Conservation (phyloP, 441 rosid genomes). For the Iberis amara region DNA sequence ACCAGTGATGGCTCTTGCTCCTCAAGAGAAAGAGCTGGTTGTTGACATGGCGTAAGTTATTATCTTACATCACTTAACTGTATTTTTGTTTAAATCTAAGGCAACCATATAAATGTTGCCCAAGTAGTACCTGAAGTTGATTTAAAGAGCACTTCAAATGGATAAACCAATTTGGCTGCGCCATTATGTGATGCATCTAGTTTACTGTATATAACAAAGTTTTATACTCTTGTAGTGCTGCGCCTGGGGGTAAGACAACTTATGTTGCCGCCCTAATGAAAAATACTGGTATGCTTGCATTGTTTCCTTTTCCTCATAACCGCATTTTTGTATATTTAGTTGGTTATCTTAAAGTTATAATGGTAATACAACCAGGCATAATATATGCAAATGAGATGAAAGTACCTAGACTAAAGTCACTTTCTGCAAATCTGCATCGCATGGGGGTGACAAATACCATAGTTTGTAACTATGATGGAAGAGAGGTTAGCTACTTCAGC, state of each 20-base stretch:
- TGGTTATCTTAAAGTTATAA: conserved; percentile 9
- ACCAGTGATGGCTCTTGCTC: conserved; percentile 99
- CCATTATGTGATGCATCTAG: neutral
- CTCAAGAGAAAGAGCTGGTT: conserved; percentile 81
- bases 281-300: conserved; percentile 59
- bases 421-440: conserved; percentile 87
- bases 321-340: neutral
- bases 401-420: conserved; percentile 72
- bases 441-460: conserved; percentile 96
- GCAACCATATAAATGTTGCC: neutral
- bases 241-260: conserved; percentile 97
- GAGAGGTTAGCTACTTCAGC: conserved; percentile 60
- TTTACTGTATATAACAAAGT: conserved; percentile 1
- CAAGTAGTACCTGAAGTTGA: neutral
- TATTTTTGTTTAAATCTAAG: neutral
- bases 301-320: conserved; percentile 1
- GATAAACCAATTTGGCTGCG: neutral
- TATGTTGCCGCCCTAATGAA: conserved; percentile 91
- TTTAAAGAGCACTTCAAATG: neutral
- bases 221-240: conserved; percentile 61
- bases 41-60: conserved; percentile 93
- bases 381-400: conserved; percentile 95
- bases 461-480: conserved; percentile 91
- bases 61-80: neutral
- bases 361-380: conserved; percentile 47